Conservation (phyloP, 2,329 filamentous ascomycete genomes). For the Aphanoascus verrucosus region DNA sequence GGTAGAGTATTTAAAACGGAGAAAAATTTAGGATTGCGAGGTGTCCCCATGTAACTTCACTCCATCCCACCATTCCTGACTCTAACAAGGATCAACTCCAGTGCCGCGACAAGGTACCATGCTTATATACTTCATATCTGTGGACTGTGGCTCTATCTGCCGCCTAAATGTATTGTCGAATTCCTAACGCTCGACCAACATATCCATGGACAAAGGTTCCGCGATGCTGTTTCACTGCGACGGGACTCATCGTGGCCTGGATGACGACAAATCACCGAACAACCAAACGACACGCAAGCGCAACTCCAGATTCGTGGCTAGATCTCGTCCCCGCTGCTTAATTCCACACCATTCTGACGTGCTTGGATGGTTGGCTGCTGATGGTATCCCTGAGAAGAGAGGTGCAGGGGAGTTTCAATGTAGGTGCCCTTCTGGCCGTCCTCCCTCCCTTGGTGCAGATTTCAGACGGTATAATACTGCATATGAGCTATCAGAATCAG, state of each 20-base stretch:
- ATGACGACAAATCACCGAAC: slow-evolving; percentile 17
- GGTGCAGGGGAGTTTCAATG: background rate
- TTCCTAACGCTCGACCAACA: background rate
- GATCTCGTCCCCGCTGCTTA: slow-evolving; percentile 10
- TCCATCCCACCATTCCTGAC: slow-evolving; percentile 2
- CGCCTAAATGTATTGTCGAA: background rate
- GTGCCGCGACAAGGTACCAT: slow-evolving; percentile 4
- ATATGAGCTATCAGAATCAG: slow-evolving; percentile 4
- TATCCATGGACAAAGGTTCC: slow-evolving; percentile 4
- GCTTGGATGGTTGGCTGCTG: slow-evolving; percentile 7
- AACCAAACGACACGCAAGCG: slow-evolving; percentile 8
- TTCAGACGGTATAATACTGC: background rate
- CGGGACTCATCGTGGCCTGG: slow-evolving; percentile 6
- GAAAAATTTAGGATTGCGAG: background rate
- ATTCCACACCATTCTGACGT: slow-evolving; percentile 6
- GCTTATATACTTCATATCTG: background rate
- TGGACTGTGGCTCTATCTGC: background rate
- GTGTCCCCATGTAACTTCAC: slow-evolving; percentile 6
- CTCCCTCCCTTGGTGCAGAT: background rate
- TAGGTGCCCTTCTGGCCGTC: slow-evolving; percentile 3
- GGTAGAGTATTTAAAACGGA: background rate
- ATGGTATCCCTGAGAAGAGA: slow-evolving; percentile 2
- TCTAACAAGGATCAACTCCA: background rate
- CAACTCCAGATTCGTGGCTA: slow-evolving; percentile 20
- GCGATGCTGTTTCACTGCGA: slow-evolving; percentile 7